Evolutionary conservation across 192 early-diverging fungal species (phyloP).

Genomic region (Entomortierella beljakovae): DNA sequence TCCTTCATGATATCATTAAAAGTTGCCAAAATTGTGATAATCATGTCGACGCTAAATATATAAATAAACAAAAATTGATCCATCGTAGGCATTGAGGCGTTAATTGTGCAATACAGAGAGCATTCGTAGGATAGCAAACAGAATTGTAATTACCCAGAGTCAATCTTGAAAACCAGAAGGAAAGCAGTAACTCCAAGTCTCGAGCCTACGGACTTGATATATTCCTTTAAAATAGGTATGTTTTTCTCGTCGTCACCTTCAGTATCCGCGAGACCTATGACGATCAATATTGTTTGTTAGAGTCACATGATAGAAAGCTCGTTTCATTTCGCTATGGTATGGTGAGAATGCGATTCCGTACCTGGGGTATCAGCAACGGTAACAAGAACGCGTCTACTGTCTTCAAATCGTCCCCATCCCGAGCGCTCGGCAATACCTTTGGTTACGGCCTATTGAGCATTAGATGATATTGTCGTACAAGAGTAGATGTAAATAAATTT

Average conservation of each 20-base stretch:
- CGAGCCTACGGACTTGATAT: conserved; percentile 44
- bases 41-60: conserved; percentile 41
- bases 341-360: too few relatives aligned
- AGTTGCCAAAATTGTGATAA: conserved; percentile 36
- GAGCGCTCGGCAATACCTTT: conserved; percentile 48
- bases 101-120: too few relatives aligned
- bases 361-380: conserved; percentile 45
- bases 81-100: too few relatives aligned
- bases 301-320: neutral
- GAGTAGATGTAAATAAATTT: too few relatives aligned
- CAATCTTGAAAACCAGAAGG: conserved; percentile 51
- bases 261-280: conserved; percentile 41
- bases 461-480: too few relatives aligned
- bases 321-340: too few relatives aligned
- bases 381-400: conserved; percentile 40
- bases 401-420: conserved; percentile 48
- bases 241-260: conserved; percentile 55
- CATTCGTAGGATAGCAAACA: too few relatives aligned
- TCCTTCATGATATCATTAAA: conserved; percentile 55
- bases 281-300: neutral
- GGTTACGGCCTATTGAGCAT: conserved; percentile 28
- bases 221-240: conserved; percentile 53
- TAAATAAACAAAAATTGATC: neutral
- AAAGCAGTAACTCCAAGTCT: conserved; percentile 43
- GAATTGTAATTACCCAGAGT: conserved; percentile 52